Base-by-base conservation (phyloP, 306 rosid species). In the Vigna nakashimae region DNA sequence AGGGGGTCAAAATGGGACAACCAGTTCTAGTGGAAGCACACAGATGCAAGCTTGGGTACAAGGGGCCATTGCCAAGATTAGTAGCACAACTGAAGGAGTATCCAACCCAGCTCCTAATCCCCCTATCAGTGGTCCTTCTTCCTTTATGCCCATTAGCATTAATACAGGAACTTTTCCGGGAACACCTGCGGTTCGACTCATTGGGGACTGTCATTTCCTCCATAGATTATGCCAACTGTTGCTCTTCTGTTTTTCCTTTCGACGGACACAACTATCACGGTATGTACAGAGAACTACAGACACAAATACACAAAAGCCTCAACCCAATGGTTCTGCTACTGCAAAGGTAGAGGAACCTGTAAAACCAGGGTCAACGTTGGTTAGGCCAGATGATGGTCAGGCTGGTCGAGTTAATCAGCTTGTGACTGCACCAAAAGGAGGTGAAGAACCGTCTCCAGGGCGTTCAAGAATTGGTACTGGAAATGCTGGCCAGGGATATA, bases 31-130 rank as follows among this genome's bases (percentile, higher is more conserved):
- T 28, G 98, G 98, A 86, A 95, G 87, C 87, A 87, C 92, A 53
- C 97, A 92, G 81, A 89, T 95, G 97, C 96, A 94, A 79, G 96
- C 97, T 79, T 95, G 97, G 97, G 91, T 95, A 32, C 98, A 91
- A 75, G 98, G 97, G 71, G 97, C 97, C 51, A 88, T 95, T 80
- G 96, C 98, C 38, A 95, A 95, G 91, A 89, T 92, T 82, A 93
- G 97, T 79, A 86, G 88, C 87, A 88, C 93, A 76, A 79, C 86
- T 52, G 98, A 92, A 62, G 97, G 92, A 46, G 98, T 82, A 24
- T 65, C 98, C 69, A 92, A 78, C 79, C 87, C 91, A 9, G 62
- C 96, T 77, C 97, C 96, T 15, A 95, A 86, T 75, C 97, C 91
- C 57, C 75, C 84, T 14, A 86, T 91, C 53, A 91, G 96, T 38